Conservation (phyloP, 73 alveolate species). For the Paramecium biaurelia region DNA sequence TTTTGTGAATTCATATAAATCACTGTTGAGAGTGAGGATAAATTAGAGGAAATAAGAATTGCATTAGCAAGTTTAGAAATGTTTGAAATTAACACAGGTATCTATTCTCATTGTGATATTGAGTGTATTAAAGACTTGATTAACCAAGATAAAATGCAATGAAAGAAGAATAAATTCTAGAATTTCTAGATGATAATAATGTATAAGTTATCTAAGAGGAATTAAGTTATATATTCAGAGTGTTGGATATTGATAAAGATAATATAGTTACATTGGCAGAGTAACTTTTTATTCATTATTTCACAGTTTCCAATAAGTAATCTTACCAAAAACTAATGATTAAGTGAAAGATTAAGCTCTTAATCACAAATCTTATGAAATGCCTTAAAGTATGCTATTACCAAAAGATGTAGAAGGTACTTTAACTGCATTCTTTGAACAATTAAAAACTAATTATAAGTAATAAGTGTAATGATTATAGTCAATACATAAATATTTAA, state of each 20-base stretch:
- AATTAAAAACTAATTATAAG: neutral
- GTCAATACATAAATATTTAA: neutral
- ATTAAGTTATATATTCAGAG: neutral
- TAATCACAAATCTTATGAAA: neutral
- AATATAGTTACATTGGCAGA: neutral
- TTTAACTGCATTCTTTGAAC: neutral
- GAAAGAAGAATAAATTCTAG: neutral
- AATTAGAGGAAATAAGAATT: neutral
- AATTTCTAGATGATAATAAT: neutral
- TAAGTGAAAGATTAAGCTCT: neutral
- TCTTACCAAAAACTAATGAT: neutral
- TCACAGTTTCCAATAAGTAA: neutral
- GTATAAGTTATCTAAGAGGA: neutral
- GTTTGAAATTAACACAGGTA: conserved; percentile 31
- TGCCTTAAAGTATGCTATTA: neutral
- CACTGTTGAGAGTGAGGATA: neutral
- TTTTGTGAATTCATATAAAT: neutral
- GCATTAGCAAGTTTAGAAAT: neutral
- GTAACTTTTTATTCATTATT: neutral
- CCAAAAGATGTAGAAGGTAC: neutral
- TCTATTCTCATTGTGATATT: neutral
- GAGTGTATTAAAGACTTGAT: conserved; percentile 29
- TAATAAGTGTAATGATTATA: neutral
- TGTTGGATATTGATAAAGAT: neutral
- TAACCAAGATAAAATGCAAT: neutral